phyloP scores from a whole-genome alignment of 495 filamentous ascomycete genomes.

The Tetracladium setigerum region DNA sequence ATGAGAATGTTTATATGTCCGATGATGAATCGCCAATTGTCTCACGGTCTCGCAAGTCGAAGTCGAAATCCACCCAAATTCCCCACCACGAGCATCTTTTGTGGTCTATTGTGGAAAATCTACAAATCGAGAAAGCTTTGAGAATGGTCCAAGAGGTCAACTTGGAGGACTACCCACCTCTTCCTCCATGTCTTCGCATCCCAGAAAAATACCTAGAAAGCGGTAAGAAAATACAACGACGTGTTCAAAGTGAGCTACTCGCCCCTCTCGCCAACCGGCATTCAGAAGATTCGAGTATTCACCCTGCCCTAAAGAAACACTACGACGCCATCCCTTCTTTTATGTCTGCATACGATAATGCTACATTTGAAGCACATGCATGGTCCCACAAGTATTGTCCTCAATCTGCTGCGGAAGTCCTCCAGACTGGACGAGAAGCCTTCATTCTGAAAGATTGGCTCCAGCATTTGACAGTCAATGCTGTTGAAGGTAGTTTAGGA shows the following conservation, averaged over 20 bases:
- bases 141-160: slow-evolving; percentile 25
- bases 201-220: slow-evolving; percentile 41
- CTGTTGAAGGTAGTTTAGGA: slow-evolving; percentile 57
- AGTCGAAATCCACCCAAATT: slow-evolving; percentile 38
- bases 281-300: slow-evolving; percentile 22
- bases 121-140: slow-evolving; percentile 24
- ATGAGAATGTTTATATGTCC: neutral
- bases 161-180: slow-evolving; percentile 29
- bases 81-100: slow-evolving; percentile 36
- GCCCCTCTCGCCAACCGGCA: slow-evolving; percentile 20
- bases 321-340: slow-evolving; percentile 50
- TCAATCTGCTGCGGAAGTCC: slow-evolving; percentile 54
- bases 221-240: slow-evolving; percentile 36
- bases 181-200: slow-evolving; percentile 35
- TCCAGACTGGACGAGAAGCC: slow-evolving; percentile 69
- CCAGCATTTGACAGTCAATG: slow-evolving; percentile 59
- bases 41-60: slow-evolving; percentile 30
- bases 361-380: slow-evolving; percentile 58
- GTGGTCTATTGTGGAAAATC: slow-evolving; percentile 18
- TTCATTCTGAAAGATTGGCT: slow-evolving; percentile 78
- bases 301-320: slow-evolving; percentile 53
- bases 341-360: slow-evolving; percentile 74
- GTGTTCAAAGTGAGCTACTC: slow-evolving; percentile 22
- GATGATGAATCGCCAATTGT: neutral
- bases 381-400: slow-evolving; percentile 92